A percentile compares a stretch with the other conserved stretches of the same genome.
Evolutionary conservation across 2,329 filamentous ascomycete genomes (phyloP).

Genomic region (Bimuria novae-zelandiae): DNA sequence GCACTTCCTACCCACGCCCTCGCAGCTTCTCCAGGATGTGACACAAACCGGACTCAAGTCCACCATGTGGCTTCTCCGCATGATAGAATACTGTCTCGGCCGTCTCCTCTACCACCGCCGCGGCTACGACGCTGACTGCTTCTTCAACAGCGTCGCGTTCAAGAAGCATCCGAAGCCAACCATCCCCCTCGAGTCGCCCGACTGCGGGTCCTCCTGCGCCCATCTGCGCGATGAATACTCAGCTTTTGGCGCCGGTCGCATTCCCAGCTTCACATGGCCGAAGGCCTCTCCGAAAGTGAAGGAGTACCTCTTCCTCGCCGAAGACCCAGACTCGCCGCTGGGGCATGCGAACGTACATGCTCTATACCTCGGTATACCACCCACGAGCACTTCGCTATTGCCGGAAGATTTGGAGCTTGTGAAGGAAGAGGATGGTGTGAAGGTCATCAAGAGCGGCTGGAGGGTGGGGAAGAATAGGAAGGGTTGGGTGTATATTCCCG

Average conservation of each 20-base stretch:
- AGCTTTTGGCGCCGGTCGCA: conserved; percentile 3
- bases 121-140: conserved; percentile 8
- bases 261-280: conserved; percentile 8
- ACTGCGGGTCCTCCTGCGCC: conserved; percentile 5
- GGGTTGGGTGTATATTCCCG: conserved; percentile 51
- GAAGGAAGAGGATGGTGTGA: conserved; percentile 1
- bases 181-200: conserved; percentile 3
- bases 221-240: neutral
- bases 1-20: neutral
- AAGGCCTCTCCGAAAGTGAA: neutral
- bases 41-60: neutral
- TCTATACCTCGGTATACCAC: conserved; percentile 6
- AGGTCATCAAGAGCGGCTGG: conserved; percentile 51
- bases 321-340: conserved; percentile 11
- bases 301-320: conserved; percentile 8
- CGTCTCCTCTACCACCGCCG: conserved; percentile 9
- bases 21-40: neutral
- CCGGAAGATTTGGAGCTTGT: conserved; percentile 3
- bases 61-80: conserved; percentile 7
- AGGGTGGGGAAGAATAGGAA: conserved; percentile 52
- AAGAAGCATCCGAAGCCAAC: neutral
- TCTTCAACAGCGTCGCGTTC: conserved; percentile 7
- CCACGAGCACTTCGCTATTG: neutral
- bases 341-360: conserved; percentile 8
- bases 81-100: conserved; percentile 7